phyloP scores from a whole-genome alignment of 345 rosid genomes.

The Stellera chamaejasme region DNA sequence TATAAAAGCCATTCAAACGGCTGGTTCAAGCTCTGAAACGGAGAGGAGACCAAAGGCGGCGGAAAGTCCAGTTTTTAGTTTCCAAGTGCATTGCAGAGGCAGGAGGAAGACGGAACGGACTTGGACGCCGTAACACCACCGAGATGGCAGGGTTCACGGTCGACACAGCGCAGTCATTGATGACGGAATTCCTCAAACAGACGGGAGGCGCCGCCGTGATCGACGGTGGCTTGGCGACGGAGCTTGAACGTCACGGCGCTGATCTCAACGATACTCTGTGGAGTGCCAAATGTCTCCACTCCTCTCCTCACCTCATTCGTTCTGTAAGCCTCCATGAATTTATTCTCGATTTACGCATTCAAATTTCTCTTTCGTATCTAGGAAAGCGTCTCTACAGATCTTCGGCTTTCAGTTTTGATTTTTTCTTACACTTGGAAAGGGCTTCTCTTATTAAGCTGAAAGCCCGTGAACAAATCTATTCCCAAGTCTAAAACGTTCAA shows the following conservation, averaged over 20 bases:
- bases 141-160: constrained; percentile 21
- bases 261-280: constrained; percentile 82
- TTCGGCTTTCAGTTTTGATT: not conserved
- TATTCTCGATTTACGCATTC: not conserved
- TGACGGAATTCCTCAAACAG: constrained; percentile 43
- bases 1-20: too few relatives aligned
- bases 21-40: too few relatives aligned
- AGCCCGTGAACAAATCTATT: too few relatives aligned
- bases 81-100: too few relatives aligned
- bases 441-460: too few relatives aligned
- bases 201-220: constrained; percentile 52
- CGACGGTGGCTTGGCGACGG: constrained; percentile 84
- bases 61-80: too few relatives aligned
- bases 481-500: too few relatives aligned
- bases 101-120: too few relatives aligned
- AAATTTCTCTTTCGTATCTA: not conserved
- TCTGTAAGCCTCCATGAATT: constrained; percentile 11
- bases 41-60: too few relatives aligned
- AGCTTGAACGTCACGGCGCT: constrained; percentile 69
- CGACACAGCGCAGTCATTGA: constrained; percentile 21
- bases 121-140: too few relatives aligned
- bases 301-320: constrained; percentile 64
- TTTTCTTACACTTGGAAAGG: too few relatives aligned
- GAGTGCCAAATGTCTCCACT: constrained; percentile 78
- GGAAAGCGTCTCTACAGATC: not conserved